phyloP scores from a whole-genome alignment of 2,329 filamentous ascomycete species.

The Lasiodiplodia sp. region DNA sequence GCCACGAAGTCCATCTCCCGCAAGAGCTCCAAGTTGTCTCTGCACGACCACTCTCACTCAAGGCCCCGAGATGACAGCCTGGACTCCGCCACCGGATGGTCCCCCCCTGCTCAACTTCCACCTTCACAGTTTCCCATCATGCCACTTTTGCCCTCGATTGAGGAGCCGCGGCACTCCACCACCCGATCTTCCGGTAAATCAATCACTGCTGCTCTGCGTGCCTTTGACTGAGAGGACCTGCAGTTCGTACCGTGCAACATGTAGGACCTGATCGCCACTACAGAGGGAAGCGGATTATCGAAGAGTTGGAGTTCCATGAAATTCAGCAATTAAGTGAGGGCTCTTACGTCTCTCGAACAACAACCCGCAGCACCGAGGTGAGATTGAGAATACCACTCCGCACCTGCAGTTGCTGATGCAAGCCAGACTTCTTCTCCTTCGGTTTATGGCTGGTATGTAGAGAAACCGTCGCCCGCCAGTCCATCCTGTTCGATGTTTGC shows the following conservation, averaged over 20 bases:
- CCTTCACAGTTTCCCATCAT: conserved; percentile 28
- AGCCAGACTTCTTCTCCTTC: conserved; percentile 23
- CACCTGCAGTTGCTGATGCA: conserved; percentile 11
- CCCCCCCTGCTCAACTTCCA: conserved; percentile 33
- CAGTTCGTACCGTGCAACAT: conserved; percentile 23
- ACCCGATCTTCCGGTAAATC: conserved; percentile 13
- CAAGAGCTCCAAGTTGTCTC: conserved; percentile 18
- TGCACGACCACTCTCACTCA: not conserved
- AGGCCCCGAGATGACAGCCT: not conserved
- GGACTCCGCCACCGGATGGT: conserved; percentile 4
- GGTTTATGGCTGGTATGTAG: conserved; percentile 18
- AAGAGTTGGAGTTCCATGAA: conserved; percentile 32
- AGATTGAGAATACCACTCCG: conserved; percentile 8
- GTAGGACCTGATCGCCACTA: not conserved
- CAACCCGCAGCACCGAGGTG: conserved; percentile 37
- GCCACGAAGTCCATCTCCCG: not conserved
- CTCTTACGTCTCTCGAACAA: conserved; percentile 39
- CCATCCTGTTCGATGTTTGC: not conserved
- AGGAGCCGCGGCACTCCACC: not conserved
- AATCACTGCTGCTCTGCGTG: not conserved
- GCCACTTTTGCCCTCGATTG: conserved; percentile 43
- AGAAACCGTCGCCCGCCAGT: conserved; percentile 5
- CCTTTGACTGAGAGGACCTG: not conserved
- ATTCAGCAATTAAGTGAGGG: conserved; percentile 38
- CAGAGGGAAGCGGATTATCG: conserved; percentile 29